phyloP scores from a whole-genome alignment of 108 stramenopile species.

The Aurantiochytrium sp. region DNA sequence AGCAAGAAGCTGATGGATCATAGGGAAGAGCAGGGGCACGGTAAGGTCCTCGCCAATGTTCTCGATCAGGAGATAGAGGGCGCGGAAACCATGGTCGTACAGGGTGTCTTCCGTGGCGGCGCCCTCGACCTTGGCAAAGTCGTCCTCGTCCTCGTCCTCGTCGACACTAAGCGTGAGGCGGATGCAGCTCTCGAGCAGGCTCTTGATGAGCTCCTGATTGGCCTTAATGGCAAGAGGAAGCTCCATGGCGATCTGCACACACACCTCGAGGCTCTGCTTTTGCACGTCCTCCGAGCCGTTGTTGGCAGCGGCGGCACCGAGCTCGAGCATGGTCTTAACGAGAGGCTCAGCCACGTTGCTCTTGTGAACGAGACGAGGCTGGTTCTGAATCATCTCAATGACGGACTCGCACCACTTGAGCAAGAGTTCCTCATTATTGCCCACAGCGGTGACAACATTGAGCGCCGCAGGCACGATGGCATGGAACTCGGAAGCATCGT shows the following conservation, averaged over 20 bases:
- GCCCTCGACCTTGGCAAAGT: neutral
- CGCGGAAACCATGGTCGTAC: neutral
- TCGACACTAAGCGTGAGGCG: neutral
- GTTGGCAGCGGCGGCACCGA: neutral
- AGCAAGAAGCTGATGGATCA: neutral
- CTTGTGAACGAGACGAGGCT: neutral
- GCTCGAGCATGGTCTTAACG: neutral
- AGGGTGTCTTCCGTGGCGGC: neutral
- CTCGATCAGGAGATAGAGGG: neutral
- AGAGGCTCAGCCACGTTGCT: neutral
- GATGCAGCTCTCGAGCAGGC: slow-evolving; percentile 4
- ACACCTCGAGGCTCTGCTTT: neutral
- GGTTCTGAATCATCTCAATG: neutral
- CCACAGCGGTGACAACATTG: neutral
- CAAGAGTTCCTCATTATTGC: neutral
- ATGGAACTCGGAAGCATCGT: neutral
- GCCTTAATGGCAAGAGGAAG: neutral
- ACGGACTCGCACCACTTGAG: slow-evolving; percentile 19
- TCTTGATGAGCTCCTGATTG: neutral
- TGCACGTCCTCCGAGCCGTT: neutral
- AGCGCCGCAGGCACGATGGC: neutral
- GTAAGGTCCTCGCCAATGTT: neutral
- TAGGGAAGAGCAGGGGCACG: neutral
- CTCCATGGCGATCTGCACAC: neutral
- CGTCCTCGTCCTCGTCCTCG: slow-evolving; percentile 2